Evolutionary conservation across 1,284 basidiomycete genomes (phyloP).

Genomic region (Xerocomus nothofagi): DNA sequence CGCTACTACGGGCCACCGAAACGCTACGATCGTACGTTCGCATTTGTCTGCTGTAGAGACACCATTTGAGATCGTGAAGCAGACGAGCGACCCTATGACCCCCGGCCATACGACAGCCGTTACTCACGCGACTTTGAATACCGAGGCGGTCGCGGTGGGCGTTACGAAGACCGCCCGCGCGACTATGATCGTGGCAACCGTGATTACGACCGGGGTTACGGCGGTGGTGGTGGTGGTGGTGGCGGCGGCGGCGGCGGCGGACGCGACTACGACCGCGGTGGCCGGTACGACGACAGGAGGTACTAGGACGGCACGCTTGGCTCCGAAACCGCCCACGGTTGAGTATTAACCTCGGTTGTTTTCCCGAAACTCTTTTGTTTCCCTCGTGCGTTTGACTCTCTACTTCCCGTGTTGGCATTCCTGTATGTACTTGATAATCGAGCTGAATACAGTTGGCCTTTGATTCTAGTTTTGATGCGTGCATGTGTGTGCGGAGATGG

Average conservation of each 20-base stretch:
- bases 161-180: constrained; percentile 36
- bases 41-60: constrained; percentile 9
- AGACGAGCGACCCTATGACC: constrained; percentile 79
- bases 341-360: constrained; percentile 2
- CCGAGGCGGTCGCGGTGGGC: constrained; percentile 42
- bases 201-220: constrained; percentile 33
- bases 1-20: constrained; percentile 92
- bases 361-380: constrained; percentile 5
- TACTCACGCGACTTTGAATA: constrained; percentile 68
- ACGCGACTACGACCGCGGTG: constrained; percentile 38
- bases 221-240: too few species aligned
- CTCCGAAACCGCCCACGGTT: background rate
- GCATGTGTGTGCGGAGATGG: background rate
- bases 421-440: constrained; percentile 26
- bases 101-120: constrained; percentile 77
- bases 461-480: background rate
- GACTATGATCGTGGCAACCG: constrained; percentile 44
- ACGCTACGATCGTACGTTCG: constrained; percentile 55
- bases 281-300: constrained; percentile 44
- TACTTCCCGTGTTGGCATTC: constrained; percentile 6
- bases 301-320: constrained; percentile 18
- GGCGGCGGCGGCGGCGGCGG: too few species aligned
- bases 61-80: constrained; percentile 10
- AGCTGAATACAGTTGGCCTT: constrained; percentile 22
- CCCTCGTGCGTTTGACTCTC: background rate